These are phyloP conservation scores for Hortiboletus flavorubellus DNA, from an alignment of 768 basidiomycete species.

Conservation along the genomic window DNA sequence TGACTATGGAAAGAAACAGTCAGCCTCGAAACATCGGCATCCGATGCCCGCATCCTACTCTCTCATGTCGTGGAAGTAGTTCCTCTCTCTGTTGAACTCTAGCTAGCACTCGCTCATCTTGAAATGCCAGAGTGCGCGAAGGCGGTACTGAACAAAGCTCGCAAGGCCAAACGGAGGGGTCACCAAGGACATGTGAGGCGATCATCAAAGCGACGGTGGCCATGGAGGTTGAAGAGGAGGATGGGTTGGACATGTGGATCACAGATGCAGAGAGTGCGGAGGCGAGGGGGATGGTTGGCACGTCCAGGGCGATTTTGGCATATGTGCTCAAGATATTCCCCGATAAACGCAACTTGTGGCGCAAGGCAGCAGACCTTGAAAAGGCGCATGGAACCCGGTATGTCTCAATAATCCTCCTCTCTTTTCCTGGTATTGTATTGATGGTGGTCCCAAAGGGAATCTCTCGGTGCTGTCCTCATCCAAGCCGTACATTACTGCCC, in stretches of 20 bases:
- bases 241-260: slow-evolving; percentile 84
- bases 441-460: slow-evolving; percentile 48
- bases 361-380: slow-evolving; percentile 89
- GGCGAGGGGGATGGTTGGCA: slow-evolving; percentile 68
- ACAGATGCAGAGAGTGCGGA: slow-evolving; percentile 87
- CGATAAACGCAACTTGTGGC: slow-evolving; percentile 81
- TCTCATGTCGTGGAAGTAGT: slow-evolving; percentile 96
- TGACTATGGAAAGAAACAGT: slow-evolving; percentile 98
- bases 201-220: slow-evolving; percentile 92
- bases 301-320: slow-evolving; percentile 83
- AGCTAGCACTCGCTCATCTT: slow-evolving; percentile 96
- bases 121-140: slow-evolving; percentile 91
- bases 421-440: not conserved
- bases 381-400: slow-evolving; percentile 84
- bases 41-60: slow-evolving; percentile 89
- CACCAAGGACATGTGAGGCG: slow-evolving; percentile 84
- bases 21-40: slow-evolving; percentile 85
- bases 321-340: slow-evolving; percentile 92
- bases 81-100: slow-evolving; percentile 92
- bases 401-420: slow-evolving; percentile 15
- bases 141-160: slow-evolving; percentile 92
- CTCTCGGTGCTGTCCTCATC: slow-evolving; percentile 75
- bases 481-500: slow-evolving; percentile 90
- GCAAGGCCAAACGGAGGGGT: slow-evolving; percentile 83
- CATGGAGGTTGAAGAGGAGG: slow-evolving; percentile 95